Evolutionary conservation across 305 asterid species (phyloP).

Genomic region (Solanum chacoense): DNA sequence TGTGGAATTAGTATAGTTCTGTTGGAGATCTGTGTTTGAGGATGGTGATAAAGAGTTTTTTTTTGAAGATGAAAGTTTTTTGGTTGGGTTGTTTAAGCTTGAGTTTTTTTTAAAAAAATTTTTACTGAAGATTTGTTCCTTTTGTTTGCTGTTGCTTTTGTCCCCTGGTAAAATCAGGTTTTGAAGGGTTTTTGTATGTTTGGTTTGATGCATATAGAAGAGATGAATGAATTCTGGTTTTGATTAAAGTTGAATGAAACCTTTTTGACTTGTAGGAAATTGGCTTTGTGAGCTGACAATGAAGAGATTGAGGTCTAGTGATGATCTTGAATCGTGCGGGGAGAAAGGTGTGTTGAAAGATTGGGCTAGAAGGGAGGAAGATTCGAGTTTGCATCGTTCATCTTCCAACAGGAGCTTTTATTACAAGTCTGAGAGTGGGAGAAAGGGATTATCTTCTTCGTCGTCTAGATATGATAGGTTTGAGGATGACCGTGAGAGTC

Average conservation of each 20-base stretch:
- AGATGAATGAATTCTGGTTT: neutral
- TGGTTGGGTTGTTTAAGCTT: neutral
- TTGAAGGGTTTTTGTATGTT: neutral
- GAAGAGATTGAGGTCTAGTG: conserved; percentile 88
- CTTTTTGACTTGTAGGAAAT: neutral
- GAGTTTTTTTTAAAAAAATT: neutral
- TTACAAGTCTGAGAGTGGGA: conserved; percentile 68
- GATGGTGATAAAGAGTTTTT: neutral
- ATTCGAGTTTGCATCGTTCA: conserved; percentile 54
- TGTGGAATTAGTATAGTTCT: neutral
- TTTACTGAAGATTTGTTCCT: neutral
- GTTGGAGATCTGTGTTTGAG: conserved; percentile 9
- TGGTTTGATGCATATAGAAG: neutral
- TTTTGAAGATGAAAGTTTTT: neutral
- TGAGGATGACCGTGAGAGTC: conserved; percentile 75
- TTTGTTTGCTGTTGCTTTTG: neutral
- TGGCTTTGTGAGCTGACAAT: conserved; percentile 14
- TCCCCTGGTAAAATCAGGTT: neutral
- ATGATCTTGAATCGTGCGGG: conserved; percentile 66
- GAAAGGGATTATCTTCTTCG: conserved; percentile 61
- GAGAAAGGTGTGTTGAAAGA: conserved; percentile 60
- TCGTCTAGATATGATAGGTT: conserved; percentile 63
- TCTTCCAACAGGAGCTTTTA: conserved; percentile 57
- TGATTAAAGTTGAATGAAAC: conserved; percentile 2
- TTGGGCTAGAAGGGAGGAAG: conserved; percentile 86